Evolutionary conservation across 106 monocot genomes (phyloP), one percentile per base, ranked within the genome.

Genomic region (Platanthera zijinensis): DNA sequence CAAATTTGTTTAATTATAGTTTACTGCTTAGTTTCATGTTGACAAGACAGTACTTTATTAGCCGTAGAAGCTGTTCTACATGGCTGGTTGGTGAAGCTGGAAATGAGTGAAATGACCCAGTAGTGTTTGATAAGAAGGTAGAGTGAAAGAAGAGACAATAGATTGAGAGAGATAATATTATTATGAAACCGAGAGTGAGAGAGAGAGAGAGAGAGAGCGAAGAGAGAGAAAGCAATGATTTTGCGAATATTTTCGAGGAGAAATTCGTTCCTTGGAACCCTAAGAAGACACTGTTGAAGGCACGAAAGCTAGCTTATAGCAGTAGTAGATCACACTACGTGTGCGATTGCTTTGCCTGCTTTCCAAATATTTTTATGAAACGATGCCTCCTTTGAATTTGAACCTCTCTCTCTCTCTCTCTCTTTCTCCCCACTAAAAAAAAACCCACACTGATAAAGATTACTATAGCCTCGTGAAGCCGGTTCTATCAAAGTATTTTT

Each of bases 1-100:
- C 6, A 18, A 61, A 7, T 61, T 61, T 61, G 9, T 61, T 61
- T 61, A 22, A 11, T 19, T 21, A 61, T 61, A 61, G 21, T 7
- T 56, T 61, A 61, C 21, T 61, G 18, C 21, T 21, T 21, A n/a
- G 13, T 22, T 71, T 15, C 8, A 28, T 15, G 45, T 72, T 72
- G 72, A 72, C 51, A 72, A 51, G 72, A 72, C 72, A 72, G 72
- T 72, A 72, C 72, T 72, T 51, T 72, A 51, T 72, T 22, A 49
- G 49, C 48, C 48, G 46, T 71, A 18, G 71, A 48, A 71, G 15
- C 72, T 21, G 72, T 71, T 71, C 18, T 48, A 46, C 14, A 48
- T 67, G 18, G 32, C 12, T 39, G 67, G 67, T 67, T 8, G 22
- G 63, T 63, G 63, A 28, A 28, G 30, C 30, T 69, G 5, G 70